Percentiles rank a stretch among this genome's conserved stretches.
These are phyloP conservation scores for Huntiella moniliformis DNA, from an alignment of 2,329 filamentous ascomycete genomes.

Conservation along the genomic window DNA sequence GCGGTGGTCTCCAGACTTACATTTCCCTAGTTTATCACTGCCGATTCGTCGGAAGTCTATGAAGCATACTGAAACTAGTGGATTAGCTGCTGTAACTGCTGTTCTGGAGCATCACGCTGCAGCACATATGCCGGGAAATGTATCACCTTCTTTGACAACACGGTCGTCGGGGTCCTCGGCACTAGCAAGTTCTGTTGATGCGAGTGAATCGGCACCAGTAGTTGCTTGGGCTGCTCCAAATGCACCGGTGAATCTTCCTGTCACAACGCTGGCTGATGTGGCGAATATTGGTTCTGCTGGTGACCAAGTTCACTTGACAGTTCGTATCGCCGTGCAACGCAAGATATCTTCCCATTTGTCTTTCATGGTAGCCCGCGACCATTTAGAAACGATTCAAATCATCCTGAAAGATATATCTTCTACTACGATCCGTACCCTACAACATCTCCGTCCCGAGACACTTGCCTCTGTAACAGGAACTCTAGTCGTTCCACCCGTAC, in stretches of 20 bases:
- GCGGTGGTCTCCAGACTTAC: constrained; percentile 7
- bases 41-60: too few relatives aligned
- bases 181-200: too few relatives aligned
- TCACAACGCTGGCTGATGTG: not conserved
- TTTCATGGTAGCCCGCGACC: constrained; percentile 73
- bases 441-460: constrained; percentile 61
- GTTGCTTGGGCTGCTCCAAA: not conserved
- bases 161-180: too few relatives aligned
- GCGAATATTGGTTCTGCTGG: not conserved
- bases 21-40: constrained; percentile 2
- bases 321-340: constrained; percentile 52
- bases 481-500: constrained; percentile 53
- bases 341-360: constrained; percentile 66
- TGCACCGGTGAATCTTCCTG: not conserved
- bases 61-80: too few relatives aligned
- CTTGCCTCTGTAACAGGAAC: constrained; percentile 60
- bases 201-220: too few relatives aligned
- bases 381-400: constrained; percentile 67
- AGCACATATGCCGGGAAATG: too few relatives aligned
- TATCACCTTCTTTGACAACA: too few relatives aligned
- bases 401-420: constrained; percentile 31
- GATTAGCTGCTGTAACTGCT: too few relatives aligned
- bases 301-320: constrained; percentile 11
- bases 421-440: constrained; percentile 75
- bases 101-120: too few relatives aligned